These are phyloP conservation scores for Dichotomopilus funicola DNA, from an alignment of 2,329 filamentous ascomycete genomes.

Conservation along the genomic window DNA sequence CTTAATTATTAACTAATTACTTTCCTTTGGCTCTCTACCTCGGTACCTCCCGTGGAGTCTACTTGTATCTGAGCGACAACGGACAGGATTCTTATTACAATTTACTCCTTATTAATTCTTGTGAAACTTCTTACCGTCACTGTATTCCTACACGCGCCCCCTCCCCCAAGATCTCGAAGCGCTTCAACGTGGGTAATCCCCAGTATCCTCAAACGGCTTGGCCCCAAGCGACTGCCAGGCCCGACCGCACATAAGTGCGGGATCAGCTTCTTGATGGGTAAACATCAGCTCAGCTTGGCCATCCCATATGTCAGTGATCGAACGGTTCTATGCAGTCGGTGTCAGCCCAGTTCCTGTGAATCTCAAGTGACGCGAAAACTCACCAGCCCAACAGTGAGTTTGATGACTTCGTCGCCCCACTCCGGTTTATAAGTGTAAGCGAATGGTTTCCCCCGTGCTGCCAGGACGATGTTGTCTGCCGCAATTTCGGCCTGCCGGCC, in stretches of 20 bases:
- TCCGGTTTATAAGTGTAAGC: conserved; percentile 35
- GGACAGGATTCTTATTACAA: too few species aligned
- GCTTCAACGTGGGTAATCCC: not conserved
- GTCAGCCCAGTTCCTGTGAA: not conserved
- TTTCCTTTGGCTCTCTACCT: too few species aligned
- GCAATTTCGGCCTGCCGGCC: conserved; percentile 47
- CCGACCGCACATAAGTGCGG: conserved; percentile 38
- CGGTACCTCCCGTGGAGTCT: too few species aligned
- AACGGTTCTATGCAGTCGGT: conserved; percentile 33
- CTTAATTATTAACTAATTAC: too few species aligned
- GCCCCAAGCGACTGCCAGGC: conserved; percentile 39
- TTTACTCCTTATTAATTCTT: too few species aligned
- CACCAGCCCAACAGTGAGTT: conserved; percentile 49
- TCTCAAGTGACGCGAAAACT: conserved; percentile 14
- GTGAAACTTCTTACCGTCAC: too few species aligned
- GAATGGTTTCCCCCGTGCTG: conserved; percentile 36
- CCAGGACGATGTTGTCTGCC: conserved; percentile 47
- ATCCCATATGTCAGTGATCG: conserved; percentile 38
- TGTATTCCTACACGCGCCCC: too few species aligned
- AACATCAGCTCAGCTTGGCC: conserved; percentile 39
- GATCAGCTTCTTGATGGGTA: conserved; percentile 35
- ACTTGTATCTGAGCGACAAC: too few species aligned
- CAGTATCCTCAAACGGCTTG: conserved; percentile 39
- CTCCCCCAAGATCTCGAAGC: too few species aligned
- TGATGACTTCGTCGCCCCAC: conserved; percentile 46